These are phyloP conservation scores for Colletotrichum sp. DNA, from an alignment of 2,329 filamentous ascomycete genomes.

Conservation along the genomic window DNA sequence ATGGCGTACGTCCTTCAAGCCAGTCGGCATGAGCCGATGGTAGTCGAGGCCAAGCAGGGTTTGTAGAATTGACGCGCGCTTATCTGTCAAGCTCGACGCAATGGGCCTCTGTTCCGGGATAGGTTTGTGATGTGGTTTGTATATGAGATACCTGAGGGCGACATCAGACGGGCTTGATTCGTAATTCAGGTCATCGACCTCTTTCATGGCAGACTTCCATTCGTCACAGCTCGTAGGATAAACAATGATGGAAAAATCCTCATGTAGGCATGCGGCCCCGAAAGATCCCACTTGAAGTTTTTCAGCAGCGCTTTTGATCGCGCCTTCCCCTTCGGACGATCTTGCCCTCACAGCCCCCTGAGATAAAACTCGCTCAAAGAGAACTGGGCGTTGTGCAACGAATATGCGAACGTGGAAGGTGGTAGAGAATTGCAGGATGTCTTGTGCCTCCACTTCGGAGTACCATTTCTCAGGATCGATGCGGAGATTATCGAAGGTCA, in stretches of 20 bases:
- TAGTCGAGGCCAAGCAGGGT: constrained; percentile 37
- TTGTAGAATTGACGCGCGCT: constrained; percentile 25
- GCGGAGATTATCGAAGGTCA: constrained; percentile 16
- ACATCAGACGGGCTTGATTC: constrained; percentile 8
- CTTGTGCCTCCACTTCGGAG: constrained; percentile 26
- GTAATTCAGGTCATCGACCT: background rate
- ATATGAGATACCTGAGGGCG: constrained; percentile 42
- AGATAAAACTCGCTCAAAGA: constrained; percentile 4
- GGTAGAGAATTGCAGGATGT: constrained; percentile 37
- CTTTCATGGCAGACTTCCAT: constrained; percentile 31
- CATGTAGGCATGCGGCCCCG: constrained; percentile 37
- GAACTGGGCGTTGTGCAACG: background rate
- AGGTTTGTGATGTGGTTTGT: constrained; percentile 29
- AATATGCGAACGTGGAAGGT: constrained; percentile 38
- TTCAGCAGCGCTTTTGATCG: constrained; percentile 33
- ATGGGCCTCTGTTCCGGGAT: background rate
- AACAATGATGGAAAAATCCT: constrained; percentile 42
- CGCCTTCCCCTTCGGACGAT: background rate
- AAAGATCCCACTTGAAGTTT: constrained; percentile 39
- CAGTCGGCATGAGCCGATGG: constrained; percentile 27
- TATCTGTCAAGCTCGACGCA: background rate
- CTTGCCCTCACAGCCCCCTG: constrained; percentile 17
- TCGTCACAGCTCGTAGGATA: constrained; percentile 40
- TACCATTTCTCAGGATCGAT: constrained; percentile 27
- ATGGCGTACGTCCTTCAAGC: constrained; percentile 25